A percentile compares a stretch with the other conserved stretches of the same genome.
Evolutionary conservation across 2,329 filamentous ascomycete genomes (phyloP).

Genomic region (Simplicillium sp.): DNA sequence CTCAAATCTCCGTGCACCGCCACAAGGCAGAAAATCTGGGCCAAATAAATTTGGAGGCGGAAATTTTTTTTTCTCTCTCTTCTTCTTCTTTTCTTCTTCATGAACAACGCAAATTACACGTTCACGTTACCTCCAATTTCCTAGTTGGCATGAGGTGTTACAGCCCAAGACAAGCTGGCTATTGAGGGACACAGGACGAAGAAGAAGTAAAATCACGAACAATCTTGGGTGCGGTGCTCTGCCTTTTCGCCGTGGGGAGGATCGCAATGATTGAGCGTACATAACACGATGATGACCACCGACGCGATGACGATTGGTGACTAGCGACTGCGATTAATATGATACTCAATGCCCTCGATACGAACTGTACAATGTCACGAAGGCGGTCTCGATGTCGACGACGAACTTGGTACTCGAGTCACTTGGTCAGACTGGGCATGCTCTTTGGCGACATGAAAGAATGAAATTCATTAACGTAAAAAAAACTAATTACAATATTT

Average conservation of each 20-base stretch:
- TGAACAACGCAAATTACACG: constrained; percentile 39
- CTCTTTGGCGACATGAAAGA: too few relatives aligned
- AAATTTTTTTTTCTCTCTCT: constrained; percentile 7
- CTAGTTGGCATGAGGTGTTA: constrained; percentile 37
- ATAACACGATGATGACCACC: constrained; percentile 16
- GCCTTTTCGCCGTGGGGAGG: constrained; percentile 37
- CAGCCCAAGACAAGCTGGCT: constrained; percentile 37
- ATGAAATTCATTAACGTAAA: too few relatives aligned
- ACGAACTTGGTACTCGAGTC: too few relatives aligned
- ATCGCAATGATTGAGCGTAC: constrained; percentile 53
- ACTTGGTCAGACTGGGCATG: too few relatives aligned
- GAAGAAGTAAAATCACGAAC: constrained; percentile 34
- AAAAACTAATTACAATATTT: too few relatives aligned
- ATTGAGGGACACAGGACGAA: constrained; percentile 40
- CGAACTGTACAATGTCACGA: too few relatives aligned
- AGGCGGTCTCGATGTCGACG: too few relatives aligned
- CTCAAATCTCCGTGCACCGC: background rate
- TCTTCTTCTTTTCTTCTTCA: constrained; percentile 20
- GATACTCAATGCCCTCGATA: too few relatives aligned
- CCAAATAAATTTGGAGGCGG: too few relatives aligned
- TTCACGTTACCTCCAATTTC: constrained; percentile 25
- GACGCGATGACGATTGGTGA: too few relatives aligned
- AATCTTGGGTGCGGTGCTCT: constrained; percentile 52
- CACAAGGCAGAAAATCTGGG: too few relatives aligned
- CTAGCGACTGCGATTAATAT: too few relatives aligned